Conservation (phyloP, 1,284 basidiomycete genomes). For the Agroathelia rolfsii region DNA sequence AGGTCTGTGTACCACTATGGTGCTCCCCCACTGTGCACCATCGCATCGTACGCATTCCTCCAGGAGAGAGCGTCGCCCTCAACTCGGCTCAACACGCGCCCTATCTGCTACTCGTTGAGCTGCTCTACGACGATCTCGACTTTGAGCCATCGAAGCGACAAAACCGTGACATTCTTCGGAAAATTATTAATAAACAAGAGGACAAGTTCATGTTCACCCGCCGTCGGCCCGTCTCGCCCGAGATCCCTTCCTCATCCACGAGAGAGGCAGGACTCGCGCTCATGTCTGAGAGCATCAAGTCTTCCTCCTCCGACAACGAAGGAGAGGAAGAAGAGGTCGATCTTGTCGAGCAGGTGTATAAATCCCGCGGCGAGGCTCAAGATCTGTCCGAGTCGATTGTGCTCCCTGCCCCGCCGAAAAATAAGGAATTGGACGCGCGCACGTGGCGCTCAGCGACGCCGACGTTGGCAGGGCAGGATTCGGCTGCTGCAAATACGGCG, state of each 20-base stretch:
- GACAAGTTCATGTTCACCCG: conserved; percentile 39
- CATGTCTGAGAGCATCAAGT: no score
- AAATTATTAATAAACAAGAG: conserved; percentile 70
- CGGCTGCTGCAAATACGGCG: conserved; percentile 4
- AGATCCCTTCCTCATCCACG: conserved; percentile 8
- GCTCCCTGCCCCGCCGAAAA: conserved; percentile 74
- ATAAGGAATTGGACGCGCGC: conserved; percentile 78
- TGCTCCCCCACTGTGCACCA: conserved; percentile 85
- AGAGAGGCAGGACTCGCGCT: conserved; percentile 14
- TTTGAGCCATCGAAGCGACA: conserved; percentile 82
- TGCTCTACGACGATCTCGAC: conserved; percentile 85
- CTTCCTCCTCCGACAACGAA: conserved; percentile 15
- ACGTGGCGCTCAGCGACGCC: no score
- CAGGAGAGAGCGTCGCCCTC: conserved; percentile 94
- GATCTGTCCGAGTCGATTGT: conserved; percentile 77
- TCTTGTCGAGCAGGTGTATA: conserved; percentile 87
- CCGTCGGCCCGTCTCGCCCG: conserved; percentile 15
- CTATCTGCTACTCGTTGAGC: conserved; percentile 88
- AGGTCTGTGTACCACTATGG: conserved; percentile 98
- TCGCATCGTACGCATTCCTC: conserved; percentile 93
- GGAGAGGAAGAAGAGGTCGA: conserved; percentile 82
- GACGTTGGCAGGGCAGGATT: no score
- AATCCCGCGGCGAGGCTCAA: conserved; percentile 67
- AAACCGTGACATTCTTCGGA: conserved; percentile 82
- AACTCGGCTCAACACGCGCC: conserved; percentile 97